Evolutionary conservation across 495 filamentous ascomycete genomes (phyloP), one percentile per base, ranked within the genome.

Genomic region (Daldinia concentrica): DNA sequence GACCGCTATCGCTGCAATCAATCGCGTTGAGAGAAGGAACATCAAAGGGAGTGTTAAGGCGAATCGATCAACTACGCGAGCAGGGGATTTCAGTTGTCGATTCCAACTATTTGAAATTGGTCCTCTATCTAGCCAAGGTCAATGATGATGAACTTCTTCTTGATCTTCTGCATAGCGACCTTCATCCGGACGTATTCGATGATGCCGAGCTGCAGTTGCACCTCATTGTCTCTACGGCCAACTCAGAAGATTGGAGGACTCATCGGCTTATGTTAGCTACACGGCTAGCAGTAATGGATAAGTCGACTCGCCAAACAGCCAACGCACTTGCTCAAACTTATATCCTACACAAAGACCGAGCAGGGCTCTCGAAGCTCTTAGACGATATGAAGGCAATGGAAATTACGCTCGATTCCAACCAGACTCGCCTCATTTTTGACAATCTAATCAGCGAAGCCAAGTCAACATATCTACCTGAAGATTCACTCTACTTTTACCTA

Each of bases 121-220:
- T 94, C 14, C 80, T 85, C 51, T 84, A 86, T 67, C 81, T 93
- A 24, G 88, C 88, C 9, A 68, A 65, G 6, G 80, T 87, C 60
- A 82, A 85, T 6, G 85, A 90, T 14, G 79, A 81, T 1, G 83
- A 87, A 4, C 77, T 90, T 55, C 81, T 94, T 11, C 77, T 84
- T 12, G 82, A 86, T 62, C 73, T 96, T 2, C 73, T 95, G 1
- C 71, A 83, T 24, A 90, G 87, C 57, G 92, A 95, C 72, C 88
- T 93, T 50, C 92, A 95, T 77, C 91, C 91, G 0, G 91, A 93
- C 65, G 82, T 86, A 4, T 87, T 92, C 26, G 91, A 93, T 60
- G 89, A 97, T 76, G 52, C 54, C 0, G 43, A 80, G 1, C 70
- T 89, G 2, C 91, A 92, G 72, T 85, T 89, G 9, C 55, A 24